phyloP scores from a whole-genome alignment of 108 stramenopile species.

The Skeletonema tropicum region DNA sequence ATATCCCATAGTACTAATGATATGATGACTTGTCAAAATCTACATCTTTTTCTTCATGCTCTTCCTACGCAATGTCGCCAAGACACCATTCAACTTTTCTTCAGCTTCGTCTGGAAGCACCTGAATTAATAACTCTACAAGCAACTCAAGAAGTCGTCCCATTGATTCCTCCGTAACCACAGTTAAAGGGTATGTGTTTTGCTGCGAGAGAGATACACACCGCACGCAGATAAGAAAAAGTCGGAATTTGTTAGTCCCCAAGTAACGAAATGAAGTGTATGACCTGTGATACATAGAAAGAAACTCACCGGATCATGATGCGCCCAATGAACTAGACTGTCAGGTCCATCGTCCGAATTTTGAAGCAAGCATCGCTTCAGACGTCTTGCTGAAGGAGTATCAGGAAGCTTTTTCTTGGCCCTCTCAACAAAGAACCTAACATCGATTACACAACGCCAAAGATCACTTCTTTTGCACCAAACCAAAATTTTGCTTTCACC shows the following conservation, averaged over 20 bases:
- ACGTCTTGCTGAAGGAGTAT: neutral
- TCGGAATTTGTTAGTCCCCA: neutral
- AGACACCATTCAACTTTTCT: neutral
- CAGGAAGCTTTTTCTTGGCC: neutral
- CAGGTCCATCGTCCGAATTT: neutral
- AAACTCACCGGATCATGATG: neutral
- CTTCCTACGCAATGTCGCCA: neutral
- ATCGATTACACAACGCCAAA: neutral
- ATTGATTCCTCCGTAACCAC: neutral
- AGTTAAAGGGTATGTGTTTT: neutral
- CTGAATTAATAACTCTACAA: neutral
- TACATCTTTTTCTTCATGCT: neutral
- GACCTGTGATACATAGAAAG: neutral
- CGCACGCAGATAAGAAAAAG: neutral
- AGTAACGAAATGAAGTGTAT: neutral
- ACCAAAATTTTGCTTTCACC: neutral
- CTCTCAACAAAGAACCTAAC: conserved; percentile 1
- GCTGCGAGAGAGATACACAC: neutral
- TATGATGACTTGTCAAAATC: neutral
- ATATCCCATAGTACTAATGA: too few species aligned
- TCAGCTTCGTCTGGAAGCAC: neutral
- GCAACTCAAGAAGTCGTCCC: neutral
- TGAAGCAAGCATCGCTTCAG: neutral
- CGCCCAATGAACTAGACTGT: neutral
- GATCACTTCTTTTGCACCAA: neutral